Percentiles rank a stretch among this genome's conserved stretches.
phyloP scores from a whole-genome alignment of 1,284 basidiomycete species.

The Cutaneotrichosporon mucoides region DNA sequence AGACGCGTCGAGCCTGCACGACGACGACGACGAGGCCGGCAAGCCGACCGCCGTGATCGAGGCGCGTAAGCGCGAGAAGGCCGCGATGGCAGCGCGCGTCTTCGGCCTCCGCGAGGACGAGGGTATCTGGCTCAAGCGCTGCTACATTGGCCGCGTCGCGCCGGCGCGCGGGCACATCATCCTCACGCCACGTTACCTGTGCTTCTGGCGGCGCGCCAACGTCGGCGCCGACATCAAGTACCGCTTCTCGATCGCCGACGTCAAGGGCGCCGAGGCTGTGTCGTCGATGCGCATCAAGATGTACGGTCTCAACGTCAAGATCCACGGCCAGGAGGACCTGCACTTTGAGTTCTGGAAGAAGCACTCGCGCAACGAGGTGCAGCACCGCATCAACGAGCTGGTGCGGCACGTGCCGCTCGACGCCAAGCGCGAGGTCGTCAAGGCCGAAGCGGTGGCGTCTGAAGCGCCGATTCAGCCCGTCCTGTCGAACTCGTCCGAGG shows the following conservation, averaged over 20 bases:
- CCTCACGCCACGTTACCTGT: conserved; percentile 40
- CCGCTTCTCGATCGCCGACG: conserved; percentile 53
- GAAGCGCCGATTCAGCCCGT: neutral
- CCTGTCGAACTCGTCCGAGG: neutral
- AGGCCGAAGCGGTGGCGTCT: neutral
- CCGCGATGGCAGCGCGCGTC: conserved; percentile 35
- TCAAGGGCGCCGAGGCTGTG: conserved; percentile 52
- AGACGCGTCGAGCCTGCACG: neutral
- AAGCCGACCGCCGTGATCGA: conserved; percentile 12
- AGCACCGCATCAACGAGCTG: conserved; percentile 22
- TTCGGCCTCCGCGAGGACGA: conserved; percentile 47
- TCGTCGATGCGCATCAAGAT: conserved; percentile 46
- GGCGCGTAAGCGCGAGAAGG: conserved; percentile 36
- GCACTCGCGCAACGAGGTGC: conserved; percentile 53
- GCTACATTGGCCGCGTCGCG: conserved; percentile 36
- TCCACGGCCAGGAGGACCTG: conserved; percentile 55
- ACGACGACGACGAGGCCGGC: conserved; percentile 11
- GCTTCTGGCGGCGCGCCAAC: conserved; percentile 46
- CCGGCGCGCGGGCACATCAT: conserved; percentile 48
- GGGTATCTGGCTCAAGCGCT: conserved; percentile 48
- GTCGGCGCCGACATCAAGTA: conserved; percentile 51
- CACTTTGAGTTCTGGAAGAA: conserved; percentile 56
- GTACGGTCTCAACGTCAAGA: conserved; percentile 54
- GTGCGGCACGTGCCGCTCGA: neutral
- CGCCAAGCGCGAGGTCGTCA: neutral